Evolutionary conservation across 495 filamentous ascomycete species (phyloP), one percentile per base, ranked within the genome.

Genomic region (Aspergillus ellipticus): DNA sequence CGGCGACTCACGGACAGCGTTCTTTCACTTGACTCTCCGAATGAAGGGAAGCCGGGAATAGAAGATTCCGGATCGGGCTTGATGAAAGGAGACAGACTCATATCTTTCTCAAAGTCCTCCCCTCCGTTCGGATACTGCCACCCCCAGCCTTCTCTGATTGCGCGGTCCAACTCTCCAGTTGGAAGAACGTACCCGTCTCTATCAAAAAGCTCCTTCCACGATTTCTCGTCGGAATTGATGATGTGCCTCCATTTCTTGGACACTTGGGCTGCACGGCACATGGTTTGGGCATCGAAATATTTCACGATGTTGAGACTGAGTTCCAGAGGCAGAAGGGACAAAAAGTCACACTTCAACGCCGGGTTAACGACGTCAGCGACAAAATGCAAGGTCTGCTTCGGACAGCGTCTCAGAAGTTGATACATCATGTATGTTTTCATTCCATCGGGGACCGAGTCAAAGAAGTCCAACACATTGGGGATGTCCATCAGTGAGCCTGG

Each of bases 381-480:
- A 47, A 96, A 86, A 68, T 92, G 91, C 2, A 99, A 79, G 0
- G 92, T 96, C 19, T 90, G 89, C 59, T 96, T 89, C 6, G 89
- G 82, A 69, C 94, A 96, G 39, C 95, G 83, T 28, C 88, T 85
- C 21, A 99, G 78, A 33, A 99, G 82, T 62, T 97, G 92, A 65
- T 93, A 97, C 88, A 97, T 96, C 64, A 99, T 83, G 65, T 95
- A 96, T 0, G 84, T 87, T 67, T 97, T 90, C 79, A 97, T 79
- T 56, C 91, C 85, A 26, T 87, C 81, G 0, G 95, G 91, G 75
- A 97, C 87, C 7, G 86, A 78, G 66, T 97, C 95, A 62, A 99
- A 97, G 28, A 84, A 86, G 57, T 96, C 89, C 15, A 99, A 67
- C 80, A 97, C 90, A 7, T 78, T 81, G 0, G 87, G 89, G 46